These are phyloP conservation scores for Aspergillus novofumigatus DNA, from an alignment of 2,329 filamentous ascomycete genomes.

Conservation along the genomic window DNA sequence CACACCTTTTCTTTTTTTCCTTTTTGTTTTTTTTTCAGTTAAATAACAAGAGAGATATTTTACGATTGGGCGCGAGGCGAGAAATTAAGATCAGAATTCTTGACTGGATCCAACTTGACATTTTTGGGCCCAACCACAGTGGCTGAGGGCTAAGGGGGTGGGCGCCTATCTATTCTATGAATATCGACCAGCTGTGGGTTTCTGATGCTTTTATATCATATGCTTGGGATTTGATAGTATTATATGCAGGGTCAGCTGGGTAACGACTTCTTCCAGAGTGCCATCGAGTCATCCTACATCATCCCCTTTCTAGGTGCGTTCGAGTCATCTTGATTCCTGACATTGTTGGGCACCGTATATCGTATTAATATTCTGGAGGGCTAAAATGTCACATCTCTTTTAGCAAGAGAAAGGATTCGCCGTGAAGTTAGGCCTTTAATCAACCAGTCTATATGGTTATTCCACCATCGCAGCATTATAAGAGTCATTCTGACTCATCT, in stretches of 20 bases:
- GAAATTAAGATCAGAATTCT: not conserved
- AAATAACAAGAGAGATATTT: not conserved
- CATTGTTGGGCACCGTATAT: not conserved
- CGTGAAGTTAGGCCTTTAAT: not conserved
- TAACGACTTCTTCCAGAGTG: not conserved
- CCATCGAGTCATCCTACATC: not conserved
- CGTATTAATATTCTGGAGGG: not conserved
- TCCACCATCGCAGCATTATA: not conserved
- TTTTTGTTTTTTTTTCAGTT: too few relatives aligned
- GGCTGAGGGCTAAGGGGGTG: conserved; percentile 1
- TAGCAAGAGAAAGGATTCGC: not conserved
- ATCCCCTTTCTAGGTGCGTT: not conserved
- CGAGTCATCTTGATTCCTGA: not conserved
- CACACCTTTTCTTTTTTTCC: too few relatives aligned
- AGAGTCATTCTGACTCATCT: not conserved
- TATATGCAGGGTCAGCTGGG: not conserved
- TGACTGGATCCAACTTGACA: not conserved
- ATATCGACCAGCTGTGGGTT: not conserved
- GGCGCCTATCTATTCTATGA: not conserved
- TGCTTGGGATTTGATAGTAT: too few relatives aligned
- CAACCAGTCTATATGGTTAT: not conserved
- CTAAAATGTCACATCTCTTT: not conserved
- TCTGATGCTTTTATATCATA: not conserved
- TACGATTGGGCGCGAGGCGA: not conserved
- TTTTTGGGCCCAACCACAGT: not conserved